Evolutionary conservation across 805 yeast species (phyloP).

Genomic region (Schwanniomyces yamadae): DNA sequence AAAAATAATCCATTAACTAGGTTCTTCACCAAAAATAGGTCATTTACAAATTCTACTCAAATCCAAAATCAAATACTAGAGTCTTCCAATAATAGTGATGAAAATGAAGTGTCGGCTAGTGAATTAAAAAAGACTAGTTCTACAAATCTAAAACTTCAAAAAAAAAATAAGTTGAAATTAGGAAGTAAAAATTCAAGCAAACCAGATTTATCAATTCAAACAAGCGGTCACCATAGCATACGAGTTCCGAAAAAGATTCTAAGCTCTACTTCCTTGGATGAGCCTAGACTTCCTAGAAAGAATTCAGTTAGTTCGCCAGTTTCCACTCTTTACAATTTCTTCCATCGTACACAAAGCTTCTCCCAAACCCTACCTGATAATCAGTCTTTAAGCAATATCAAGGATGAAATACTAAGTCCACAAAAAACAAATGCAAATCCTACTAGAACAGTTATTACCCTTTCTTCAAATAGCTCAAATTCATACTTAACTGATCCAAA

Average conservation of each 20-base stretch:
- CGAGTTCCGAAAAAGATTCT: conserved; percentile 24
- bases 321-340: conserved; percentile 32
- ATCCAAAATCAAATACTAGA: conserved; percentile 7
- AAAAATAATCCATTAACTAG: conserved; percentile 29
- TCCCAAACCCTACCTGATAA: conserved; percentile 12
- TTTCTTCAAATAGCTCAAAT: conserved; percentile 37
- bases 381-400: conserved; percentile 5
- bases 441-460: conserved; percentile 21
- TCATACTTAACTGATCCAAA: conserved; percentile 28
- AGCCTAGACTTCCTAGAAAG: conserved; percentile 14
- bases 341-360: conserved; percentile 25
- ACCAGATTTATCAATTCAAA: conserved; percentile 34
- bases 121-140: conserved; percentile 8
- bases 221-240: conserved; percentile 24
- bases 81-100: conserved; percentile 11
- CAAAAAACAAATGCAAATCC: conserved; percentile 10
- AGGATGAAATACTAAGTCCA: conserved; percentile 13
- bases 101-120: conserved; percentile 5
- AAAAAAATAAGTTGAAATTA: conserved; percentile 11
- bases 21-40: conserved; percentile 30
- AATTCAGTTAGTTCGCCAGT: conserved; percentile 31
- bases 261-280: conserved; percentile 17
- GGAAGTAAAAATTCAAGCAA: conserved; percentile 11
- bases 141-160: conserved; percentile 11
- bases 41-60: conserved; percentile 16